A percentile compares a stretch with the other conserved stretches of the same genome.
Evolutionary conservation across 2,329 filamentous ascomycete species (phyloP).

Genomic region (Alternaria brassicicola): DNA sequence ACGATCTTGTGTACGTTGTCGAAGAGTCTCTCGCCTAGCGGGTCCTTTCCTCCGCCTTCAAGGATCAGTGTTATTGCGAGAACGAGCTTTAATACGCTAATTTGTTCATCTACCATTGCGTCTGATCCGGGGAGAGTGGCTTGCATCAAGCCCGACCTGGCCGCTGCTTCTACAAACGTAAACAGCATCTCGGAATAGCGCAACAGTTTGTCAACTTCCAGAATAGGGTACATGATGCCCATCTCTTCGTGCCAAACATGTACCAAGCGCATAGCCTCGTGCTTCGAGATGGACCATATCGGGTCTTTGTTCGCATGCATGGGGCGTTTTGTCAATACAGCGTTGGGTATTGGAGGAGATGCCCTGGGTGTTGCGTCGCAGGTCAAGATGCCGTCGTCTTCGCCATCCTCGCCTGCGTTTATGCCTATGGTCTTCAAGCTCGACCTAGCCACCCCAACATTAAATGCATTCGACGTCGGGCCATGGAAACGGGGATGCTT

Average conservation of each 20-base stretch:
- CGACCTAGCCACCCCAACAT: conserved; percentile 82
- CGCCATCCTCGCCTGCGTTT: conserved; percentile 64
- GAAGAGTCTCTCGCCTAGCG: conserved; percentile 74
- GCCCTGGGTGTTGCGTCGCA: conserved; percentile 60
- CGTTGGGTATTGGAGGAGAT: conserved; percentile 48
- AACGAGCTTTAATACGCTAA: conserved; percentile 80
- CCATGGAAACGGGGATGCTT: conserved; percentile 74
- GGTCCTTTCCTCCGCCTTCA: conserved; percentile 79
- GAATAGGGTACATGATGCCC: conserved; percentile 87
- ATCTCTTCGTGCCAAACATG: conserved; percentile 87
- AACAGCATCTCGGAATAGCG: conserved; percentile 72
- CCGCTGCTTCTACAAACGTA: conserved; percentile 73
- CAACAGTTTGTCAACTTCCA: conserved; percentile 75
- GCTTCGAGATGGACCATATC: conserved; percentile 76
- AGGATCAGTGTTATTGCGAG: conserved; percentile 78
- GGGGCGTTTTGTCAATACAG: conserved; percentile 16
- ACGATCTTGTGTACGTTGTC: conserved; percentile 74
- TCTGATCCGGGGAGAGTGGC: conserved; percentile 61
- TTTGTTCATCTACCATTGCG: conserved; percentile 66
- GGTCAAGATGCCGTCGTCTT: conserved; percentile 64
- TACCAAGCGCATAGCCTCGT: conserved; percentile 81
- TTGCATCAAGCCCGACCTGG: conserved; percentile 64
- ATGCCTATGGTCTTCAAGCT: conserved; percentile 92
- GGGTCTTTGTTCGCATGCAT: conserved; percentile 69
- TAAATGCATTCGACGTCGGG: conserved; percentile 84